Evolutionary conservation across 2,329 filamentous ascomycete species (phyloP).

Genomic region (Metarhizium rileyi): DNA sequence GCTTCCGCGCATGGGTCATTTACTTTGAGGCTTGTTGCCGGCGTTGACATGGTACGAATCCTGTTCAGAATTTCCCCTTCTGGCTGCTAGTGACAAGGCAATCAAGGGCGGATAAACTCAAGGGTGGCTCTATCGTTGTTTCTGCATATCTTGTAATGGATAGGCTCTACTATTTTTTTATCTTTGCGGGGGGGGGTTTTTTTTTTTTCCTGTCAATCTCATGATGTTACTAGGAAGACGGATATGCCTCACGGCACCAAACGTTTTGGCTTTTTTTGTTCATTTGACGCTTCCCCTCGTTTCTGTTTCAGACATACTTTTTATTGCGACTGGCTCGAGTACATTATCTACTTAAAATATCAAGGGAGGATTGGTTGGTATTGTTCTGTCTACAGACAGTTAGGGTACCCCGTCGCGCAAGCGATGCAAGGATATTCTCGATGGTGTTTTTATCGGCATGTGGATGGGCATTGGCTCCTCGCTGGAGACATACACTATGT

Average conservation of each 20-base stretch:
- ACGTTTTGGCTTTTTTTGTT: slow-evolving; percentile 16
- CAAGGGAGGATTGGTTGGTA: slow-evolving; percentile 1
- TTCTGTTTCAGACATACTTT: slow-evolving; percentile 12
- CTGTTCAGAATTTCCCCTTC: neutral
- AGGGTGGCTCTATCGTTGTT: neutral
- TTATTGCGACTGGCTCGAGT: slow-evolving; percentile 9
- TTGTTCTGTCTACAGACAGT: slow-evolving; percentile 2
- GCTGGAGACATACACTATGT: neutral
- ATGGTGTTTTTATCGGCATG: slow-evolving; percentile 4
- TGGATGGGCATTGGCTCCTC: slow-evolving; percentile 1
- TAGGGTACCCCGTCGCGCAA: slow-evolving; percentile 4
- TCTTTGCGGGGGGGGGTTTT: too few relatives aligned
- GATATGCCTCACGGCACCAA: slow-evolving; percentile 29
- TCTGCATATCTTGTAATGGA: slow-evolving; percentile 5
- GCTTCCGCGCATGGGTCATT: neutral
- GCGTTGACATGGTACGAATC: neutral
- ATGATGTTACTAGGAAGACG: slow-evolving; percentile 24
- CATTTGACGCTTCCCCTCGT: slow-evolving; percentile 1
- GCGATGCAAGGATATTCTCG: slow-evolving; percentile 1
- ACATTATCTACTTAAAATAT: slow-evolving; percentile 3
- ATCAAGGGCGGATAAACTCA: neutral
- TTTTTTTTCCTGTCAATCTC: slow-evolving; percentile 8
- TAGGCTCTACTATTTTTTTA: slow-evolving; percentile 9
- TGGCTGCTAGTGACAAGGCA: neutral
- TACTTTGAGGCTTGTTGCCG: neutral